Base-by-base conservation (phyloP, 2,329 filamentous ascomycete species). In the Xylariaceae sp. region DNA sequence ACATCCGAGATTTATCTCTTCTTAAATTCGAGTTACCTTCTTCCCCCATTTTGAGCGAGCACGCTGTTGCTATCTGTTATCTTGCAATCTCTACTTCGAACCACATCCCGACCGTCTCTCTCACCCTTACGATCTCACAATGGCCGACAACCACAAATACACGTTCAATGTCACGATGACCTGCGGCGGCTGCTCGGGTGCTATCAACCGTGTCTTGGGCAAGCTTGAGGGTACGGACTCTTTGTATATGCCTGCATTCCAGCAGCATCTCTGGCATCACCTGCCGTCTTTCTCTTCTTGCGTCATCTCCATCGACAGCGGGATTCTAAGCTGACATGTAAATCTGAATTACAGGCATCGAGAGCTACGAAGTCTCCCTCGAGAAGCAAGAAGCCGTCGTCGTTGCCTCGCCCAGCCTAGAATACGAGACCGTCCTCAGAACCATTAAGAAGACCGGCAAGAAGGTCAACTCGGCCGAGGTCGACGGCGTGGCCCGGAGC, bases 381-480 rank as follows among this genome's bases (percentile, higher is more conserved):
- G 90, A 96, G 64, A 86, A 81, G 66, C 92, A 97, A 75, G 91
- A 84, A 63, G 93, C 91, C 65, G 86, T 86, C 66, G 84, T 97
- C 67, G 79, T 88, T 67, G 85, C 92, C 64, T 83, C 87, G 66
- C 80, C 85, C 3, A 79, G 76, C 57, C 81, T 95, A 64, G 80
- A 83, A 60, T 96, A 93, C 79, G 85, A 90, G 66, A 90, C 85
- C 53, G 90, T 96, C 60, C 85, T 96, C 62, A 82, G 83, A 73
- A 95, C 90, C 74, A 96, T 97, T 75, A 87, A 88, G 82, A 96
- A 96, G 86, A 96, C 92, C 10, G 92, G 92, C 71, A 97, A 97
- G 85, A 88, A 88, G 71, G 87, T 97, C 73, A 95, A 89, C 76
- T 86, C 82, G 34, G 89, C 82, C 67, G 84, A 86, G 78, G 87